Evolutionary conservation across 306 rosid species (phyloP).

Genomic region (Fagus crenata): DNA sequence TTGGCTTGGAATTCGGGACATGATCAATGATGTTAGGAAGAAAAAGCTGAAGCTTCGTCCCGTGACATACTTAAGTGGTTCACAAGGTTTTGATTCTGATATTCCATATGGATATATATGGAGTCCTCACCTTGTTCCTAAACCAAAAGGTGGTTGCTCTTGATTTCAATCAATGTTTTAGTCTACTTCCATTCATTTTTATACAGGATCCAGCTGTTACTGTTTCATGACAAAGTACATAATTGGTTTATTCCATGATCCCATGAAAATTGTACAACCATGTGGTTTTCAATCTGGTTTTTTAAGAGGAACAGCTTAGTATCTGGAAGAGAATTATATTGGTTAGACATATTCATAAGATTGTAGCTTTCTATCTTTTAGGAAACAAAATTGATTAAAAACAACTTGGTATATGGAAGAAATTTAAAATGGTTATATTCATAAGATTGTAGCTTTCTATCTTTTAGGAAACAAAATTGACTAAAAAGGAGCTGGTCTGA

Average conservation of each 20-base stretch:
- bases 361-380: neutral
- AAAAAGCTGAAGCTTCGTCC: conserved; percentile 90
- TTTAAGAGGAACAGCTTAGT: neutral
- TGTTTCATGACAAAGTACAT: neutral
- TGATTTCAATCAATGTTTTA: conserved; percentile 19
- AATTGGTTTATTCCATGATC: conserved; percentile 1
- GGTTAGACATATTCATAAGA: neutral
- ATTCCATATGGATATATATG: conserved; percentile 97
- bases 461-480: neutral
- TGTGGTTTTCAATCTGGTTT: conserved; percentile 8
- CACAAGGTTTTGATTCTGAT: conserved; percentile 86
- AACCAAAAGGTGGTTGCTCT: conserved; percentile 80
- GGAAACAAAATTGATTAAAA: neutral
- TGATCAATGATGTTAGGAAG: conserved; percentile 95
- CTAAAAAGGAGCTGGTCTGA: neutral
- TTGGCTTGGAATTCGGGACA: conserved; percentile 98
- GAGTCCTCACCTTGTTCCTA: conserved; percentile 99
- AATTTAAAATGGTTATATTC: neutral
- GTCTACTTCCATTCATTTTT: conserved; percentile 19
- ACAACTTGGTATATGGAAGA: neutral
- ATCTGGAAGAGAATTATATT: neutral
- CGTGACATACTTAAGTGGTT: conserved; percentile 97
- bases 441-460: neutral
- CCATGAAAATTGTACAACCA: conserved; percentile 7
- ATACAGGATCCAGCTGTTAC: conserved; percentile 6